phyloP scores from a whole-genome alignment of 768 basidiomycete species.

The Agrocybe praecox region DNA sequence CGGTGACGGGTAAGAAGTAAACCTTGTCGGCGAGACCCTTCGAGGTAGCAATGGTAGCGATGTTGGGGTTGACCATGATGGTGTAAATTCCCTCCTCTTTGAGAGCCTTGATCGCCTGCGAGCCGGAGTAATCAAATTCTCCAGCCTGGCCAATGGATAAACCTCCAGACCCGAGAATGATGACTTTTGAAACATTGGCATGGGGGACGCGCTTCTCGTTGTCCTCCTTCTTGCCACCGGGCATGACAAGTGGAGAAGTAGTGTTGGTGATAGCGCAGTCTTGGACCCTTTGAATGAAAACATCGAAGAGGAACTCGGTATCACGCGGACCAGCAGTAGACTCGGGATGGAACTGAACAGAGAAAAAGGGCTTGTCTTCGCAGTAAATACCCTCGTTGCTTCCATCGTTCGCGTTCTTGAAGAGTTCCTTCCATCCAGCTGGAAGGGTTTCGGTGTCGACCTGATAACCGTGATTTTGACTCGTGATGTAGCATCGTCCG shows the following conservation, averaged over 20 bases:
- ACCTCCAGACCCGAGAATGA: constrained; percentile 97
- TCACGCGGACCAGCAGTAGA: constrained; percentile 80
- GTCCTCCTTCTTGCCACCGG: constrained; percentile 80
- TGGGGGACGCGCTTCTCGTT: constrained; percentile 76
- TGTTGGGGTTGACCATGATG: constrained; percentile 98
- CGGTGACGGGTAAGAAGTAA: constrained; percentile 98
- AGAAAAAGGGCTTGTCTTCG: constrained; percentile 93
- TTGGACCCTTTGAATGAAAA: constrained; percentile 87
- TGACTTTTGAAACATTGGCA: constrained; percentile 85
- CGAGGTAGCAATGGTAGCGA: constrained; percentile 97
- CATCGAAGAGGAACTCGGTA: constrained; percentile 98
- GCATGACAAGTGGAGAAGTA: constrained; percentile 64
- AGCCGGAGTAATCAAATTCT: constrained; percentile 99
- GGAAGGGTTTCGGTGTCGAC: constrained; percentile 84
- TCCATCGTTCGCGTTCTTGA: constrained; percentile 94
- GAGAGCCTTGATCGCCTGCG: constrained; percentile 98
- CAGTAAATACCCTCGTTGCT: constrained; percentile 98
- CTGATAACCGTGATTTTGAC: constrained; percentile 98
- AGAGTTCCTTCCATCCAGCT: constrained; percentile 89
- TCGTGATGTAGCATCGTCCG: constrained; percentile 98
- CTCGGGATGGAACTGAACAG: constrained; percentile 99
- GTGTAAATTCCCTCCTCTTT: constrained; percentile 99
- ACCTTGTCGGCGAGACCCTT: constrained; percentile 99
- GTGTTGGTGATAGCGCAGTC: constrained; percentile 67
- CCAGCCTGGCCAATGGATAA: constrained; percentile 98